Evolutionary conservation across 768 basidiomycete genomes (phyloP).

Genomic region (Vararia minispora): DNA sequence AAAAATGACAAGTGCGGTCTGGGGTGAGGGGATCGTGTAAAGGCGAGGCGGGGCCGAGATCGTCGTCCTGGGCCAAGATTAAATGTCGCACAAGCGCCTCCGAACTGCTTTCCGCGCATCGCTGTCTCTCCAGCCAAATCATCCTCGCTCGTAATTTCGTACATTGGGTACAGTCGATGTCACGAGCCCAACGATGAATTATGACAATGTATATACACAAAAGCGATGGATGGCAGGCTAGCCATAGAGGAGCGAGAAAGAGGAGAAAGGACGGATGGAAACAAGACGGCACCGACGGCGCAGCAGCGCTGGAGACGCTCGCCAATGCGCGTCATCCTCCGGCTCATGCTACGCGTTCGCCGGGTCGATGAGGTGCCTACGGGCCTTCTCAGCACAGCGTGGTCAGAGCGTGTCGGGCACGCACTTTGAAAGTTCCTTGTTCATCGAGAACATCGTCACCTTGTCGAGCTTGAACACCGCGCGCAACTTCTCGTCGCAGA

Average conservation of each 20-base stretch:
- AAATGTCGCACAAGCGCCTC: no score
- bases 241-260: not conserved
- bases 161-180: no score
- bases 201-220: conserved; percentile 4
- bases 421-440: conserved; percentile 76
- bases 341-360: conserved; percentile 9
- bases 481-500: conserved; percentile 65
- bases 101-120: no score
- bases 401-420: conserved; percentile 15
- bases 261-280: not conserved
- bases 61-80: no score
- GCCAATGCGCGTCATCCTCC: not conserved
- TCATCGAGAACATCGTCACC: conserved; percentile 93
- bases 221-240: not conserved
- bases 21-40: no score
- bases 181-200: not conserved
- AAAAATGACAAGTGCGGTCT: no score
- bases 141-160: no score
- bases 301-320: not conserved
- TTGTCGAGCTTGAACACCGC: conserved; percentile 73
- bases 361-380: conserved; percentile 13
- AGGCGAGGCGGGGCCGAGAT: no score
- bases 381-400: not conserved
- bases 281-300: not conserved
- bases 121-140: no score